Conservation (phyloP, 2,329 filamentous ascomycete genomes). For the Colletotrichum sp. region DNA sequence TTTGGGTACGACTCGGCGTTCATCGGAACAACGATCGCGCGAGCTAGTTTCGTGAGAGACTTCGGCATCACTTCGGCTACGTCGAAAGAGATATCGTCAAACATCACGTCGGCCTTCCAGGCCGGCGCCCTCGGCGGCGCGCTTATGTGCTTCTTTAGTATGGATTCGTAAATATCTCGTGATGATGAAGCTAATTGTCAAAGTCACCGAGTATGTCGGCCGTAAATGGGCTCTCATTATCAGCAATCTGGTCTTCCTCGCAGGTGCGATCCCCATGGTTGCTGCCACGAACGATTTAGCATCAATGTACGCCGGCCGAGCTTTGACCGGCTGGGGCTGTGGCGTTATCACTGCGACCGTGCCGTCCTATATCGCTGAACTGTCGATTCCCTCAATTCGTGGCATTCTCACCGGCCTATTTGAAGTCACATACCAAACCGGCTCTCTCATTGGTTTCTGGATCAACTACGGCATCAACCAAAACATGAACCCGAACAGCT, state of each 20-base stretch:
- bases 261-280: slow-evolving; percentile 49
- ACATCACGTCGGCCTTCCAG: slow-evolving; percentile 53
- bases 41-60: slow-evolving; percentile 50
- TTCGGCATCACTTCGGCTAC: slow-evolving; percentile 34
- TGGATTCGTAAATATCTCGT: not conserved
- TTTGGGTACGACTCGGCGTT: slow-evolving; percentile 61
- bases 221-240: slow-evolving; percentile 55
- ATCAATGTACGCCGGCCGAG: slow-evolving; percentile 58
- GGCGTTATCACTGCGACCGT: slow-evolving; percentile 64
- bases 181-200: fast-evolving
- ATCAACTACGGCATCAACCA: slow-evolving; percentile 50
- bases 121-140: slow-evolving; percentile 61
- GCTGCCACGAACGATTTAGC: slow-evolving; percentile 44
- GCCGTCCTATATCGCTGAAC: slow-evolving; percentile 69
- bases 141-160: slow-evolving; percentile 48
- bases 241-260: slow-evolving; percentile 47
- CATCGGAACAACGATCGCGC: slow-evolving; percentile 59
- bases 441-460: slow-evolving; percentile 57
- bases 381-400: slow-evolving; percentile 62
- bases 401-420: slow-evolving; percentile 62
- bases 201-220: slow-evolving; percentile 52
- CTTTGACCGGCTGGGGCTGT: slow-evolving; percentile 61
- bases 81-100: slow-evolving; percentile 36
- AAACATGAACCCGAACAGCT: slow-evolving; percentile 36
- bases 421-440: slow-evolving; percentile 59